Evolutionary conservation across 2,329 filamentous ascomycete genomes (phyloP).

Genomic region (Colletotrichum tamarilloi): DNA sequence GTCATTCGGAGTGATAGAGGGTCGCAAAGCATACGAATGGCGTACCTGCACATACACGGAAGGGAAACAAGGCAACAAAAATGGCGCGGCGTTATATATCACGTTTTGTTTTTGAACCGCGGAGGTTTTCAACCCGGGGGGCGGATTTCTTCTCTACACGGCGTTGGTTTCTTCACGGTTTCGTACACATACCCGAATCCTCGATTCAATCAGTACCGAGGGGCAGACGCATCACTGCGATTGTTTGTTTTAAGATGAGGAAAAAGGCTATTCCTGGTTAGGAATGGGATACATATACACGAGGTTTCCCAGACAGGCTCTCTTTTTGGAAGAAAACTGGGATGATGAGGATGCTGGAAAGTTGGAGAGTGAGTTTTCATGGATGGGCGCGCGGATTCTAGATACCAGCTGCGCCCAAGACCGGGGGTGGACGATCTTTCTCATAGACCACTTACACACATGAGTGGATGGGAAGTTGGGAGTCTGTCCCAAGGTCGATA

Average conservation of each 20-base stretch:
- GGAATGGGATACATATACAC: slow-evolving; percentile 5
- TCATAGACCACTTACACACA: not conserved
- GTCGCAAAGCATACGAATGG: slow-evolving; percentile 37
- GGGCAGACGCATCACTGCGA: slow-evolving; percentile 29
- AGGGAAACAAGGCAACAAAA: slow-evolving; percentile 23
- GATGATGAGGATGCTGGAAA: not conserved
- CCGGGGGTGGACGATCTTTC: not conserved
- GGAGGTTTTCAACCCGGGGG: not conserved
- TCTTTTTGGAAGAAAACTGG: not conserved
- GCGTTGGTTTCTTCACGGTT: slow-evolving; percentile 23
- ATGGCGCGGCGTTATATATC: slow-evolving; percentile 13
- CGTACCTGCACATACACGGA: slow-evolving; percentile 34
- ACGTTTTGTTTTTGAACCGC: not conserved
- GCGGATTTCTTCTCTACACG: slow-evolving; percentile 1
- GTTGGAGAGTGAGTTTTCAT: not conserved
- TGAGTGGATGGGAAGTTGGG: not conserved
- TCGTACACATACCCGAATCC: slow-evolving; percentile 34
- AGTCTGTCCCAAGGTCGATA: not conserved
- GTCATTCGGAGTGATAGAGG: slow-evolving; percentile 16
- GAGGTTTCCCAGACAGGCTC: not conserved
- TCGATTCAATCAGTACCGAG: slow-evolving; percentile 26
- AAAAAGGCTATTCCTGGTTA: not conserved
- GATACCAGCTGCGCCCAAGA: no score
- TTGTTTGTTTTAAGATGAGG: slow-evolving; percentile 8
- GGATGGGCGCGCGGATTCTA: not conserved